Evolutionary conservation across 768 basidiomycete genomes (phyloP), one percentile per base, ranked within the genome.

Genomic region (Rhizopogon salebrosus): DNA sequence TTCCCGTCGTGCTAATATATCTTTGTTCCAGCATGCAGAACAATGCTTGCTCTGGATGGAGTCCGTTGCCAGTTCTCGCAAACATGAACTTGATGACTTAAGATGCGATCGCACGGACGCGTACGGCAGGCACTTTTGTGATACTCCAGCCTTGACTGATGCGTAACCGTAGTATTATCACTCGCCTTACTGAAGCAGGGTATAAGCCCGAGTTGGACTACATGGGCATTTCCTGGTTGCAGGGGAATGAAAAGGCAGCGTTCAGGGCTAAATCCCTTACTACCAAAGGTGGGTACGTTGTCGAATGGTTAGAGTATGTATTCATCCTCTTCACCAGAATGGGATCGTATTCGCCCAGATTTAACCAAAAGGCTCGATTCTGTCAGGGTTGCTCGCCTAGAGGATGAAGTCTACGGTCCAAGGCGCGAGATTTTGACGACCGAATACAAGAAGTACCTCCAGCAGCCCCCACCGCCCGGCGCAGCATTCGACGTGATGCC

Each of bases 401-500:
- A 46, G 31, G 45, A 23, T 34, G 6, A 22, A 5, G 9, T 46
- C 14, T 46, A 46, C 22, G 45, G 45, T 46, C 13, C 13, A 9
- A 31, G 45, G 20, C 45, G 45, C 20, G 14, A 29, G 45, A 46
- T 34, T 34, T 31, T 46, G 14, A 34, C 10, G 31, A 22, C 20
- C 10, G 45, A 46, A 34, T 46, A 34, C 14, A 34, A 34, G 20
- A 46, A 46, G 45, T 46, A 46, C 9, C 31, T 46, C 20, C 45
- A 46, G 14, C 20, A 34, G 4, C 31, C 31, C 8, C 45, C 31
- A 34, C 45, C 29, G 8, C 14, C 20, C 5, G 22, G 20, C 6
- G 31, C 45, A 34, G 31, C 45, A 46, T 46, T 46, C 24, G 49
- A 50, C 27, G 3, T 50, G 18, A 39, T 50, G 35, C 49, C 49